phyloP scores from a whole-genome alignment of 1,284 basidiomycete species.

The Tausonia pullulans region DNA sequence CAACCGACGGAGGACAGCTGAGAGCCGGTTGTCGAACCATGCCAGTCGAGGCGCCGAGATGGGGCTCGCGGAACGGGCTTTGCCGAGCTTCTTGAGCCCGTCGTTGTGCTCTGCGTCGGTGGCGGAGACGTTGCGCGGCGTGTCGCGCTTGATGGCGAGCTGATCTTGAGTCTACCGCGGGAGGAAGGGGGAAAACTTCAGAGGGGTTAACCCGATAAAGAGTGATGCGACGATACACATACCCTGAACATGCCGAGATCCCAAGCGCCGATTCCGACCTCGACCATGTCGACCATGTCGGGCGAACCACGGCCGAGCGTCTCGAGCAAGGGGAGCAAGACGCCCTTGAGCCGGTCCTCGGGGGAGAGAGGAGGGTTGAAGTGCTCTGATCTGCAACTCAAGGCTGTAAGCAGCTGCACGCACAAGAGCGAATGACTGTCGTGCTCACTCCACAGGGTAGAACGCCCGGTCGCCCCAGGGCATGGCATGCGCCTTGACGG shows the following conservation, averaged over 20 bases:
- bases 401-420: too few species aligned
- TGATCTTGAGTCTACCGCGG: conserved; percentile 6
- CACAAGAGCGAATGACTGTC: not conserved
- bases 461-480: conserved; percentile 14
- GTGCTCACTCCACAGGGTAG: conserved; percentile 10
- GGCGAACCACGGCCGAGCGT: not conserved
- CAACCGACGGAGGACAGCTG: not conserved
- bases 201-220: not conserved
- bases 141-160: conserved; percentile 1
- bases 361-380: conserved; percentile 13
- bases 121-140: not conserved
- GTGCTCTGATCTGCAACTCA: conserved; percentile 2
- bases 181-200: not conserved
- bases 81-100: not conserved
- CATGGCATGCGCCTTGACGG: not conserved
- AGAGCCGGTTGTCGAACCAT: conserved; percentile 6
- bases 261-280: conserved; percentile 14
- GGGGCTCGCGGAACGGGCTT: not conserved
- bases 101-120: not conserved
- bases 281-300: conserved; percentile 11
- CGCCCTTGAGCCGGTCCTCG: conserved; percentile 7
- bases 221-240: not conserved
- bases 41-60: conserved; percentile 4
- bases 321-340: conserved; percentile 7
- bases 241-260: conserved; percentile 15